A percentile compares a stretch with the other conserved stretches of the same genome.
phyloP scores from a whole-genome alignment of 139 green algal species.

The Chlorella vulgaris region DNA sequence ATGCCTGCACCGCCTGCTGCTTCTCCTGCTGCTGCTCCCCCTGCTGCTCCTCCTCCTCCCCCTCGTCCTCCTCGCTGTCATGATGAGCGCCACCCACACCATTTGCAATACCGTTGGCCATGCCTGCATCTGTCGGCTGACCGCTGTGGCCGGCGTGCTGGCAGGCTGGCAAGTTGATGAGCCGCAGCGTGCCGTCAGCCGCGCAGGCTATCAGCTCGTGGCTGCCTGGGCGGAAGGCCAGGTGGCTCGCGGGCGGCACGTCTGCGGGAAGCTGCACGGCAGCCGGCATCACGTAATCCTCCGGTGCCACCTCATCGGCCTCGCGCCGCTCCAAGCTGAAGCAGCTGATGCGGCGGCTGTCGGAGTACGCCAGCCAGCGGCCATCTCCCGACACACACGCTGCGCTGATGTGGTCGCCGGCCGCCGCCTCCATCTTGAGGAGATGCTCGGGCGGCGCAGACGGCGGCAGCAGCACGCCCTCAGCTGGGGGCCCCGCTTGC shows the following conservation, averaged over 20 bases:
- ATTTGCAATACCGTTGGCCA: background rate
- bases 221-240: slow-evolving; percentile 28
- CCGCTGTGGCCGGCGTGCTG: no score
- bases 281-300: slow-evolving; percentile 2
- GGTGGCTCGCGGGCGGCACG: slow-evolving; percentile 31
- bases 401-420: slow-evolving; percentile 41
- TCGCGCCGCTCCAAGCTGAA: slow-evolving; percentile 44
- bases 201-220: slow-evolving; percentile 1
- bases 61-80: no score
- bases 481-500: slow-evolving; percentile 16
- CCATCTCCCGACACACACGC: slow-evolving; percentile 76
- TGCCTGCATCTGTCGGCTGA: background rate
- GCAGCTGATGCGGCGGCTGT: slow-evolving; percentile 52
- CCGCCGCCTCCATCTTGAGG: slow-evolving; percentile 47
- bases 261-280: slow-evolving; percentile 34
- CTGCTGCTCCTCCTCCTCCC: background rate
- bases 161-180: background rate
- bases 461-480: slow-evolving; percentile 56
- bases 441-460: slow-evolving; percentile 54
- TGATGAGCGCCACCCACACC: no score
- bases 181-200: slow-evolving; percentile 25
- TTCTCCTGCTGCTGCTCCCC: background rate
- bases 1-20: background rate
- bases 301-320: background rate
- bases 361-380: slow-evolving; percentile 61